phyloP scores from a whole-genome alignment of 495 filamentous ascomycete species.

The Cercophora newfieldiana region DNA sequence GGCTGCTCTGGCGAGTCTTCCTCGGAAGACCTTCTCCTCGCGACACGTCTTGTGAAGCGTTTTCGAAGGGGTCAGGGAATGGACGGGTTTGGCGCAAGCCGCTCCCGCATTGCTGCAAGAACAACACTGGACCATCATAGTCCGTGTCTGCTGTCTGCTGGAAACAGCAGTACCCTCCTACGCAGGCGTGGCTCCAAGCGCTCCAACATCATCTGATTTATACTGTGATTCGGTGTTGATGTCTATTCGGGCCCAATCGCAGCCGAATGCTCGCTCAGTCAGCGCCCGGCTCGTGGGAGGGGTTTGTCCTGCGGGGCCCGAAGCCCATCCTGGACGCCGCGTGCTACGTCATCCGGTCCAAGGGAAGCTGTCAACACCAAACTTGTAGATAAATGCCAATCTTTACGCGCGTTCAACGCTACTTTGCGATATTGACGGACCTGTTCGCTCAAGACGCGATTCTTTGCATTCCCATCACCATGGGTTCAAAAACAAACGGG shows the following conservation, averaged over 20 bases:
- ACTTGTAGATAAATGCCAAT: background rate
- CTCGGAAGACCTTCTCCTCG: constrained; percentile 44
- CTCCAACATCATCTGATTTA: constrained; percentile 46
- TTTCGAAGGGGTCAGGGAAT: constrained; percentile 43
- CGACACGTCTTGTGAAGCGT: constrained; percentile 49
- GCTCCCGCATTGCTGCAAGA: constrained; percentile 44
- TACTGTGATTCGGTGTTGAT: background rate
- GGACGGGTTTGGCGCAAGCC: constrained; percentile 25
- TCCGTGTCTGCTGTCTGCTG: constrained; percentile 47
- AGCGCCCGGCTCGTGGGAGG: background rate
- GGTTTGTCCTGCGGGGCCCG: background rate
- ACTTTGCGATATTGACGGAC: background rate
- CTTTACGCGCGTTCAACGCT: background rate
- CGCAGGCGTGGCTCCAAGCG: constrained; percentile 55
- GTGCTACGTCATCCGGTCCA: background rate
- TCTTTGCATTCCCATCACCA: background rate
- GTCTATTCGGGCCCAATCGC: background rate
- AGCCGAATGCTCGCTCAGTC: background rate
- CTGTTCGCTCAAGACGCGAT: background rate
- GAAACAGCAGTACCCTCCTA: constrained; percentile 21
- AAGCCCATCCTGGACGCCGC: background rate
- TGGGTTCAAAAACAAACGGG: constrained; percentile 12
- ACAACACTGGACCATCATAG: constrained; percentile 54
- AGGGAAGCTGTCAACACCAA: background rate
- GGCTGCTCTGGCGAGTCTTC: constrained; percentile 40